Conservation (phyloP, 179 eudicot species). For the Beta corolliflora region DNA sequence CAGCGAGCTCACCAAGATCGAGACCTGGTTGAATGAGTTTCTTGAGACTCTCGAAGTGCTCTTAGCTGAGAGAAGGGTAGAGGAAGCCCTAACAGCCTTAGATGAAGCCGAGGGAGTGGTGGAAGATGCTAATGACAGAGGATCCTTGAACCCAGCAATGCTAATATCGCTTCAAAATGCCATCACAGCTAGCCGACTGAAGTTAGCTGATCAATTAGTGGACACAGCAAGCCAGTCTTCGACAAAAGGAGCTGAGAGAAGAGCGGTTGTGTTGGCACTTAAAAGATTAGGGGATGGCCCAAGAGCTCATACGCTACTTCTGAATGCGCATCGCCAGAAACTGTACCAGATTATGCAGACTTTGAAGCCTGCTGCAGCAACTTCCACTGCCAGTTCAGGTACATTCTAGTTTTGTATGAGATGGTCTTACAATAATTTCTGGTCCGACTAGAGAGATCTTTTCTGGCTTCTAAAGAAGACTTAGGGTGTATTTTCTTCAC, state of each 20-base stretch:
- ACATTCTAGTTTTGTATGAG: background rate
- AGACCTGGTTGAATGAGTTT: conserved; percentile 59
- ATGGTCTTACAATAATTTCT: background rate
- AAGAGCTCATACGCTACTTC: conserved; percentile 63
- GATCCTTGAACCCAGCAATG: conserved; percentile 41
- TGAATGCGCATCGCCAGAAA: conserved; percentile 64
- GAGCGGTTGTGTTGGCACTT: conserved; percentile 59
- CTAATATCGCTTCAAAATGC: conserved; percentile 47
- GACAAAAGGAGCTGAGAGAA: conserved; percentile 62
- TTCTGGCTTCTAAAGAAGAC: no score
- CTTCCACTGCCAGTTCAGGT: conserved; percentile 26
- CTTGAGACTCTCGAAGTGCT: conserved; percentile 67
- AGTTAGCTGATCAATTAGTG: conserved; percentile 63
- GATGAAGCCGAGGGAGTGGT: conserved; percentile 64
- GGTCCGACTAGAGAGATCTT: no score
- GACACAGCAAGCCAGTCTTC: conserved; percentile 72
- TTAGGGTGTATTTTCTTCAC: no score
- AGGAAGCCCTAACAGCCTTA: conserved; percentile 58
- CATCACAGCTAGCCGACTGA: conserved; percentile 57
- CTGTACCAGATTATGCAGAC: conserved; percentile 40
- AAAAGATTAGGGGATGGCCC: conserved; percentile 85
- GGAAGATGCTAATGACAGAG: conserved; percentile 36
- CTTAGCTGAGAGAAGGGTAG: conserved; percentile 71
- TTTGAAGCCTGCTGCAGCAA: conserved; percentile 40
- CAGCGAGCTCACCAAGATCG: conserved; percentile 47